A percentile compares a stretch with the other conserved stretches of the same genome.
phyloP scores from a whole-genome alignment of 495 filamentous ascomycete species.

The Penicilliopsis zonata region DNA sequence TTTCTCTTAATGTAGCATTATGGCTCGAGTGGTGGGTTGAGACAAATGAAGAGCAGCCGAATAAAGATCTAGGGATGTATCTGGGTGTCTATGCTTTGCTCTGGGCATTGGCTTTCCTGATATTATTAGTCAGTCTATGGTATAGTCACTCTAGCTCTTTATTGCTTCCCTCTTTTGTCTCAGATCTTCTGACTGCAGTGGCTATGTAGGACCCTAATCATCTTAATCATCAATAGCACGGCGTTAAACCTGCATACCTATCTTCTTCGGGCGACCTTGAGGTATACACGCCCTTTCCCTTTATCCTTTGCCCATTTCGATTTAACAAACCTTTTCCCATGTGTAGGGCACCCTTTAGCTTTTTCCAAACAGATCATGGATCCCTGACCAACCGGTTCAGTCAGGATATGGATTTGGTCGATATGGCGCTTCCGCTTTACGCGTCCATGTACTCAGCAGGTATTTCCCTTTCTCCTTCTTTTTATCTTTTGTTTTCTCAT shows the following conservation, averaged over 20 bases:
- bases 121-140: no score
- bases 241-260: background rate
- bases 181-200: no score
- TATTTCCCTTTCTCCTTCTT: no score
- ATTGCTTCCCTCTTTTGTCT: no score
- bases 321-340: background rate
- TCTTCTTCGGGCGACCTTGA: background rate
- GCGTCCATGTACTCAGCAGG: no score
- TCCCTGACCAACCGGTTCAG: slow-evolving; percentile 11
- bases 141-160: no score
- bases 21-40: slow-evolving; percentile 33
- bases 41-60: slow-evolving; percentile 16
- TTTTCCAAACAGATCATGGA: slow-evolving; percentile 16
- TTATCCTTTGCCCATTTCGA: background rate
- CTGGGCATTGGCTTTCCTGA: no score
- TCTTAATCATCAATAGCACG: slow-evolving; percentile 8
- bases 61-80: slow-evolving; percentile 23
- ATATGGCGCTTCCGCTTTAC: slow-evolving; percentile 21
- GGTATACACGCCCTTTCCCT: background rate
- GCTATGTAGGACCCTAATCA: no score
- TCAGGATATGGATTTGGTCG: slow-evolving; percentile 31
- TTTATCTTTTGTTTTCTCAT: no score
- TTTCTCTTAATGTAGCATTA: slow-evolving; percentile 9
- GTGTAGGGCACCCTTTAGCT: slow-evolving; percentile 23
- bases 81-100: slow-evolving; percentile 27